phyloP scores from a whole-genome alignment of 805 yeast species.

The Candida hungchunana region DNA sequence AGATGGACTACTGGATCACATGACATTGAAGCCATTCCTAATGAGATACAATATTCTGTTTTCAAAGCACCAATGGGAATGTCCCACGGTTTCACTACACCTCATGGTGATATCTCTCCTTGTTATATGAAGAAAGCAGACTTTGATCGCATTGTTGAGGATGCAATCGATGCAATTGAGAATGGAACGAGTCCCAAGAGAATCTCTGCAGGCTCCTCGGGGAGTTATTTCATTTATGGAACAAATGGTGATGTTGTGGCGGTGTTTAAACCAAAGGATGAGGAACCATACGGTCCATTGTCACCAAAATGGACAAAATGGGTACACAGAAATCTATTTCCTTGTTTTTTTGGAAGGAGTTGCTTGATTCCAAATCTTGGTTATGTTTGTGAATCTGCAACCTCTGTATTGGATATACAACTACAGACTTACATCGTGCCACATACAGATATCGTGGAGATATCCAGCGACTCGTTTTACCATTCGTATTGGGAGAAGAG shows the following conservation, averaged over 20 bases:
- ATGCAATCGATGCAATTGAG: conserved; percentile 44
- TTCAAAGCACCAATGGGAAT: conserved; percentile 39
- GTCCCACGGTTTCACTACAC: conserved; percentile 26
- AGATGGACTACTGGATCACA: conserved; percentile 25
- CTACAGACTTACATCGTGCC: conserved; percentile 61
- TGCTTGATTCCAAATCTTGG: conserved; percentile 72
- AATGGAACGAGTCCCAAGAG: conserved; percentile 44
- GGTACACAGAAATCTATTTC: conserved; percentile 70
- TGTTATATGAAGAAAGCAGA: conserved; percentile 27
- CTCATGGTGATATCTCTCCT: conserved; percentile 25
- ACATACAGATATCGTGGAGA: conserved; percentile 50
- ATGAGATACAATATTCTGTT: conserved; percentile 53
- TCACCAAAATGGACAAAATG: conserved; percentile 80
- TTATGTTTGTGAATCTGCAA: conserved; percentile 68
- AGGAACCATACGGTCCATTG: conserved; percentile 75
- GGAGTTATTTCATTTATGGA: conserved; percentile 57
- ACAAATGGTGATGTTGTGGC: conserved; percentile 40
- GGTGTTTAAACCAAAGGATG: conserved; percentile 75
- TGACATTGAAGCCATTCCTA: conserved; percentile 21
- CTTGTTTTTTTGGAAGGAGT: conserved; percentile 72
- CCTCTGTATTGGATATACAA: conserved; percentile 59
- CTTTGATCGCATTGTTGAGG: conserved; percentile 39
- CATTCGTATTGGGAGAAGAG: conserved; percentile 45
- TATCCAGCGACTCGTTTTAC: conserved; percentile 31
- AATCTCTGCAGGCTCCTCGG: conserved; percentile 65